Evolutionary conservation across 768 basidiomycete species (phyloP), one percentile per base, ranked within the genome.

Genomic region (Phlebiopsis flavidoalba): DNA sequence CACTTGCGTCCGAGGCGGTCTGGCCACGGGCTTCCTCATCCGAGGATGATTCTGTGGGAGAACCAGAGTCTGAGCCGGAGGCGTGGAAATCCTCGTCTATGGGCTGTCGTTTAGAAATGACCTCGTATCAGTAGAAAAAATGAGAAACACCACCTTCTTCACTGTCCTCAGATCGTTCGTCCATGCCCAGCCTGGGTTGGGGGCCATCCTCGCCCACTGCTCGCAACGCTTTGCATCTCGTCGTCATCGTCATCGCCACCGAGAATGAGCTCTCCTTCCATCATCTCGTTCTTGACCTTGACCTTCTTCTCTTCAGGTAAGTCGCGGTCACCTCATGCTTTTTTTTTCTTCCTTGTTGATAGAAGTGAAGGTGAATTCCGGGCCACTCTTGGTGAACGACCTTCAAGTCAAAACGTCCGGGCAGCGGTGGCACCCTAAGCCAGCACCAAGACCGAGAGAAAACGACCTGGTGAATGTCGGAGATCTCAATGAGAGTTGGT

Each of bases 311-410:
- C 87, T 67, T 86, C 66, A 99, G 75, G 73, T 92, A 98, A 21
- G 83, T 79, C 68, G 94, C 91, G 35, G 92, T 89, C 14, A 84
- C 80, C 60, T 91, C 90, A 65, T 94, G 89, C 69, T 99, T 97
- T 70, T 98, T 96, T 75, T 96, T 98, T 99, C 97, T 70, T 98
- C 96, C 75, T 96, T 98, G 75, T 91, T 91, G 74, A 99, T 88
- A 2, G 93, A 91, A 1, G 91, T 91, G 74, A 99, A 99, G 19
- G 84, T 89, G 72, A 91, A 85, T 67, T 96, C 93, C 0, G 91
- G 84, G 0, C 91, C 93, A 43, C 78, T 82, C 75, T 93, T 93
- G 26, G 89, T 88, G 51, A n/a, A 92, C 85, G 65, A 98, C 88
- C 68, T 90, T 88, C 71, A 98, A 78, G 73, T 98, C 96, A 72